Evolutionary conservation across 2,329 filamentous ascomycete genomes (phyloP).

Genomic region (Bipolaris oryzae): DNA sequence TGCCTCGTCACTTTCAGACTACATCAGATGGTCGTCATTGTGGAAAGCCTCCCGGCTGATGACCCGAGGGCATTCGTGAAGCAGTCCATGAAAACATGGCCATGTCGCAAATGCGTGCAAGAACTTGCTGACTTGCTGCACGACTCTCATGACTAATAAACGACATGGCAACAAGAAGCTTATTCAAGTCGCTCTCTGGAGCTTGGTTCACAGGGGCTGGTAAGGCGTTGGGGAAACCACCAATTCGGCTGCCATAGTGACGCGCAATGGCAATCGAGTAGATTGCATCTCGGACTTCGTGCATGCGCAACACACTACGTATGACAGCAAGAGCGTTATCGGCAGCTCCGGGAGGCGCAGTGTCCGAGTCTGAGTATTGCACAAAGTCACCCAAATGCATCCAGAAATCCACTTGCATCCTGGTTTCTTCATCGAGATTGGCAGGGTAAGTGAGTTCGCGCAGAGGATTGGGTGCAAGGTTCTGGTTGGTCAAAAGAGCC

Average conservation of each 20-base stretch:
- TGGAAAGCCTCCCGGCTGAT: slow-evolving; percentile 8
- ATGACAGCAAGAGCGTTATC: slow-evolving; percentile 70
- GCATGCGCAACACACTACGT: slow-evolving; percentile 74
- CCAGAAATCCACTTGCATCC: slow-evolving; percentile 78
- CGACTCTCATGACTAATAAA: slow-evolving; percentile 57
- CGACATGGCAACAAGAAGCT: slow-evolving; percentile 55
- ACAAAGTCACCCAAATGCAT: slow-evolving; percentile 75
- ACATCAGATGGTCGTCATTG: slow-evolving; percentile 6
- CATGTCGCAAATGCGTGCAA: slow-evolving; percentile 58
- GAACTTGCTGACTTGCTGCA: slow-evolving; percentile 54
- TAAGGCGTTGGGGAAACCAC: slow-evolving; percentile 53
- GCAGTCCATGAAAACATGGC: slow-evolving; percentile 53
- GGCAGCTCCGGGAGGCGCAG: slow-evolving; percentile 62
- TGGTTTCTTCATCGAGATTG: slow-evolving; percentile 47
- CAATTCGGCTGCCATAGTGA: slow-evolving; percentile 68
- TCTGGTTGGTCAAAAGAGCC: slow-evolving; percentile 74
- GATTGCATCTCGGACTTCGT: slow-evolving; percentile 87
- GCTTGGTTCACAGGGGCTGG: slow-evolving; percentile 35
- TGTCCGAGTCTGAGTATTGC: slow-evolving; percentile 66
- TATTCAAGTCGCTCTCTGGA: slow-evolving; percentile 48
- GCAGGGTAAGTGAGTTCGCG: slow-evolving; percentile 57
- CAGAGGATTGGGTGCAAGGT: slow-evolving; percentile 64
- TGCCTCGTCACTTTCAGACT: background rate
- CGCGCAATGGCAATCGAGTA: slow-evolving; percentile 86
- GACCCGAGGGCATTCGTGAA: slow-evolving; percentile 25